Base-by-base conservation (phyloP, 2,329 filamentous ascomycete species). In the Claviceps humidiphila region DNA sequence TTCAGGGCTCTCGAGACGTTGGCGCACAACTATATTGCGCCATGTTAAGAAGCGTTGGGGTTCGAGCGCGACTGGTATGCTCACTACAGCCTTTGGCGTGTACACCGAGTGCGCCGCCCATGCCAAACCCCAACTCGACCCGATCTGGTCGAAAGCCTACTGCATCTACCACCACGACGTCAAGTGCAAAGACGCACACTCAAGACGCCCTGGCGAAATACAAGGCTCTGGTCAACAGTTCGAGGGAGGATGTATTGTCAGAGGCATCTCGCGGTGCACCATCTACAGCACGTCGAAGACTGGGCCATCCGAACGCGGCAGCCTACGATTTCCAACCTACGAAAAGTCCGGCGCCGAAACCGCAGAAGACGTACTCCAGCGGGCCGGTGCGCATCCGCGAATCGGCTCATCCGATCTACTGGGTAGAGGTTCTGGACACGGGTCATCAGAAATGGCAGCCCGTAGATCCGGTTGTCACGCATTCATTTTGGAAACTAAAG, bases 21-120 rank as follows among this genome's bases (percentile, higher is more conserved):
- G 93, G 90, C 0, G 87, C 89, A 1, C 90, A 97, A 64, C 67
- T 98, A 0, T 95, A 94, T 61, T 97, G 93, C 65, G 86, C 90
- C 2, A 68, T 97, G 37, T 74, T 98, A 4, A 82, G 93, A 17
- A 80, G 82, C n/a, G 81, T 78, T n/a, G 89, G 88, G 2, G 81
- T 97, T 6, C 81, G 89, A 56, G 76, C 87, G 5, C 79, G 93
- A 13, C 74, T 98, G 4, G 86, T 97, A 0, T 96, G 89, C 66
- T 98, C 93, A 4, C 71, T 98, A 3, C 93, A 98, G 58, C 81
- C 84, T 1, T 73, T 98, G 0, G 76, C 86, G 0, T 90, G 90
- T 58, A 72, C 75, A 2, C 76, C 74, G 5, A 68, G 71, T 0
- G 76, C 72, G 0, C 78, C 78, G 2, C 66, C 70, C 0, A 65